Evolutionary conservation across 2,329 filamentous ascomycete species (phyloP).

Genomic region (Keithomyces neogunnii): DNA sequence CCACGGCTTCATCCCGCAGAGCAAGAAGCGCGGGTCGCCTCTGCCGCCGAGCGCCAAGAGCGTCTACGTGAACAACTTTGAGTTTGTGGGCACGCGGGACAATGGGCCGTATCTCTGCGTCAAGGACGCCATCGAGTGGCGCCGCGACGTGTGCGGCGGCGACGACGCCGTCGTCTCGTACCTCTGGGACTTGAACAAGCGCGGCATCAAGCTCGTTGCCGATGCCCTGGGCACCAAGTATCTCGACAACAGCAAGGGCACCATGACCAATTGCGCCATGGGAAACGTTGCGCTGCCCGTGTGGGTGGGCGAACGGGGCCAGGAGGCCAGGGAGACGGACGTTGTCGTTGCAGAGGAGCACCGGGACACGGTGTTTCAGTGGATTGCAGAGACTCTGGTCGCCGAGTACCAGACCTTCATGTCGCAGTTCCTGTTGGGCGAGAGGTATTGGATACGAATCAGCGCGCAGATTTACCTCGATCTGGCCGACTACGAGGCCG

Average conservation of each 20-base stretch:
- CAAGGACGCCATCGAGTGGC: constrained; percentile 62
- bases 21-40: constrained; percentile 24
- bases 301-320: constrained; percentile 18
- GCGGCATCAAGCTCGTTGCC: constrained; percentile 55
- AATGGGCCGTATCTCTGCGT: constrained; percentile 64
- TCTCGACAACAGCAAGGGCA: constrained; percentile 56
- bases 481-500: constrained; percentile 66
- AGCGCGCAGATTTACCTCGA: constrained; percentile 84
- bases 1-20: constrained; percentile 59
- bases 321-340: constrained; percentile 18
- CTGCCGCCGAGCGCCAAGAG: constrained; percentile 40
- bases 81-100: constrained; percentile 71
- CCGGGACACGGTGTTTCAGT: constrained; percentile 37
- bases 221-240: constrained; percentile 59
- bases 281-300: constrained; percentile 69
- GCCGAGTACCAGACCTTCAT: constrained; percentile 64
- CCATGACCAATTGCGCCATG: constrained; percentile 59
- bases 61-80: constrained; percentile 61
- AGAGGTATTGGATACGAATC: constrained; percentile 60
- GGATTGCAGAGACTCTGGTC: constrained; percentile 47
- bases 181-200: constrained; percentile 50
- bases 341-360: constrained; percentile 22
- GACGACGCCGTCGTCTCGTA: constrained; percentile 63
- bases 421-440: constrained; percentile 51
- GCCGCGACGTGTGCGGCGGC: constrained; percentile 60